Conservation (phyloP, 1,139 yeast genomes). For the Ashbya aceris region DNA sequence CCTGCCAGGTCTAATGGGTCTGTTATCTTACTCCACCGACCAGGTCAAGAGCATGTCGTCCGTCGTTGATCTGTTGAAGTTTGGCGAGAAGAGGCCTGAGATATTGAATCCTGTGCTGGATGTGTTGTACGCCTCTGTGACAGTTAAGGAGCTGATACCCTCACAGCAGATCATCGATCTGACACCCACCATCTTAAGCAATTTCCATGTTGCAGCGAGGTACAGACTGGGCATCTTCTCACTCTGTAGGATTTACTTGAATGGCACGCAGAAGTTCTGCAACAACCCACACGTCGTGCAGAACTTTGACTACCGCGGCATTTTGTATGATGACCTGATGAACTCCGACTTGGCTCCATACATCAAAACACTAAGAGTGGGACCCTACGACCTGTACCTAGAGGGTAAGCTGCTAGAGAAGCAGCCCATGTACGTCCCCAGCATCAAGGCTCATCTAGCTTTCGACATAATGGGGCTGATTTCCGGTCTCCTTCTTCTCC, state of each 20-base stretch:
- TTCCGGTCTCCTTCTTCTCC: conserved; percentile 15
- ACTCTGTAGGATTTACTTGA: conserved; percentile 19
- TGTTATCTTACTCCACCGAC: conserved; percentile 22
- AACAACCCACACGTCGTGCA: conserved; percentile 27
- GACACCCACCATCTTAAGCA: conserved; percentile 21
- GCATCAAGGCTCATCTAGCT: conserved; percentile 24
- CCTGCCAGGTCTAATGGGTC: conserved; percentile 7
- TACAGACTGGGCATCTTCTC: conserved; percentile 27
- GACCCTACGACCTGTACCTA: conserved; percentile 23
- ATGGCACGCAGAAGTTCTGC: conserved; percentile 20
- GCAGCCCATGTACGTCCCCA: conserved; percentile 26
- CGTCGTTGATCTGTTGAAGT: conserved; percentile 17
- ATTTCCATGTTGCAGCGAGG: conserved; percentile 21
- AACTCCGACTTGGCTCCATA: conserved; percentile 27
- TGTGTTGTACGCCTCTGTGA: no score
- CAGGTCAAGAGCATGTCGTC: conserved; percentile 18
- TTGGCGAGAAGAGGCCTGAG: conserved; percentile 1
- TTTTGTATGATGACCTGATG: conserved; percentile 22
- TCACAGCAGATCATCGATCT: conserved; percentile 6
- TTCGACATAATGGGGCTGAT: conserved; percentile 22
- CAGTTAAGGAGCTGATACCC: no score
- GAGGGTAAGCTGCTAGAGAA: conserved; percentile 24
- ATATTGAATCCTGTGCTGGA: no score
- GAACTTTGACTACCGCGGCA: conserved; percentile 20
- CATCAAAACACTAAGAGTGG: conserved; percentile 22